Percentiles rank a stretch among this genome's conserved stretches.
phyloP scores from a whole-genome alignment of 345 rosid genomes.

The Bretschneidera sinensis region DNA sequence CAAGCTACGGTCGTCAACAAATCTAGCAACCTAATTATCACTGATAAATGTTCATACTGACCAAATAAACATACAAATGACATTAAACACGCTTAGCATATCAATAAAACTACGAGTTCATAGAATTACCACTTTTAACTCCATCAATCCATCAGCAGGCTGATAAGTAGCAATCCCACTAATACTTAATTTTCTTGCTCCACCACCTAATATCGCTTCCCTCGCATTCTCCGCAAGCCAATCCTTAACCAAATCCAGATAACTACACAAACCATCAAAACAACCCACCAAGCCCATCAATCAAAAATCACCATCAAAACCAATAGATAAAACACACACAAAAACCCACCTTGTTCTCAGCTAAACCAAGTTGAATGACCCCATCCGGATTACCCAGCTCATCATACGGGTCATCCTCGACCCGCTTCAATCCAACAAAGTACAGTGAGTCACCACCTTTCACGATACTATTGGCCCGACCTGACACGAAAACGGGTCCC shows the following conservation, averaged over 20 bases:
- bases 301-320: conserved; percentile 8
- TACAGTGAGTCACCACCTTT: conserved; percentile 53
- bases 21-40: not conserved
- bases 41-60: not conserved
- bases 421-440: conserved; percentile 46
- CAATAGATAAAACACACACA: not conserved
- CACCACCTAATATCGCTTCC: conserved; percentile 41
- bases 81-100: not conserved
- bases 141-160: conserved; percentile 65
- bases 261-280: conserved; percentile 26
- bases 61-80: conserved; percentile 5
- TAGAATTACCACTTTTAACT: conserved; percentile 66
- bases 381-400: conserved; percentile 63
- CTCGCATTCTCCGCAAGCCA: conserved; percentile 58
- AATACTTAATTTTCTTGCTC: conserved; percentile 31
- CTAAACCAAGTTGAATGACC: conserved; percentile 67
- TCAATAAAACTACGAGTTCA: not conserved
- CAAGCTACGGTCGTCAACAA: not conserved
- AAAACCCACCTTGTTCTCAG: conserved; percentile 51
- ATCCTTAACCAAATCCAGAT: conserved; percentile 53
- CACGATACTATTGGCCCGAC: conserved; percentile 46
- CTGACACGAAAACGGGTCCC: conserved; percentile 55
- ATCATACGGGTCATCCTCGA: conserved; percentile 64
- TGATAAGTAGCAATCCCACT: conserved; percentile 64
- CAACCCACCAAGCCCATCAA: not conserved